These are phyloP conservation scores for Rhodofomes roseus DNA, from an alignment of 1,284 basidiomycete genomes.

Conservation along the genomic window DNA sequence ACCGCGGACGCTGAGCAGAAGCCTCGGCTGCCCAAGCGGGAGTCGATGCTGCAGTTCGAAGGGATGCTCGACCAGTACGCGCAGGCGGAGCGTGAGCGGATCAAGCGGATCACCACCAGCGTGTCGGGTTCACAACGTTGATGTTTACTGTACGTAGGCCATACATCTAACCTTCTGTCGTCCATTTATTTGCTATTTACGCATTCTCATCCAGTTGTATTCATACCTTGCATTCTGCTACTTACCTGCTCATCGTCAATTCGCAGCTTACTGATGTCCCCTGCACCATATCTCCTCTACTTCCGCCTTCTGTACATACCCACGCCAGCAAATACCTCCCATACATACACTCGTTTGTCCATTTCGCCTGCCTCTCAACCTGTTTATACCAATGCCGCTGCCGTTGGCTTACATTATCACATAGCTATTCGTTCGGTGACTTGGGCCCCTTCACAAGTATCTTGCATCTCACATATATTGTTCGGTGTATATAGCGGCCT, in stretches of 20 bases:
- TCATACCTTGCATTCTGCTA: background rate
- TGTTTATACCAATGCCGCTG: conserved; percentile 4
- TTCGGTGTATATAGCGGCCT: conserved; percentile 6
- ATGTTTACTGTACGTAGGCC: conserved; percentile 1
- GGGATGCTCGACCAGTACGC: conserved; percentile 74
- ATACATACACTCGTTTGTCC: conserved; percentile 9
- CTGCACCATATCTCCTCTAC: background rate
- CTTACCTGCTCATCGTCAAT: background rate
- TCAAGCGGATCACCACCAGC: conserved; percentile 61
- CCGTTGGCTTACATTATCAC: conserved; percentile 4
- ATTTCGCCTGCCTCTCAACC: background rate
- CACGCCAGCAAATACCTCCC: background rate
- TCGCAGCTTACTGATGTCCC: conserved; percentile 1
- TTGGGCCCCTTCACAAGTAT: background rate
- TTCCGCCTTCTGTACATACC: conserved; percentile 7
- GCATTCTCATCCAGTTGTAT: conserved; percentile 1
- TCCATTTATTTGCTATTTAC: conserved; percentile 1
- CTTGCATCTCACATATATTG: background rate
- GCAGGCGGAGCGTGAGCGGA: conserved; percentile 67
- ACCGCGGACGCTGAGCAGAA: conserved; percentile 17
- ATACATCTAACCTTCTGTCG: background rate
- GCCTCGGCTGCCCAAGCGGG: conserved; percentile 39
- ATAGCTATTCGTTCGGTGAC: conserved; percentile 7
- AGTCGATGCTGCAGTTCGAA: conserved; percentile 60
- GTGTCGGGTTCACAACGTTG: conserved; percentile 17